Percentiles rank a stretch among this genome's conserved stretches.
These are phyloP conservation scores for Metschnikowia vanudenii DNA, from an alignment of 805 yeast species.

Conservation along the genomic window DNA sequence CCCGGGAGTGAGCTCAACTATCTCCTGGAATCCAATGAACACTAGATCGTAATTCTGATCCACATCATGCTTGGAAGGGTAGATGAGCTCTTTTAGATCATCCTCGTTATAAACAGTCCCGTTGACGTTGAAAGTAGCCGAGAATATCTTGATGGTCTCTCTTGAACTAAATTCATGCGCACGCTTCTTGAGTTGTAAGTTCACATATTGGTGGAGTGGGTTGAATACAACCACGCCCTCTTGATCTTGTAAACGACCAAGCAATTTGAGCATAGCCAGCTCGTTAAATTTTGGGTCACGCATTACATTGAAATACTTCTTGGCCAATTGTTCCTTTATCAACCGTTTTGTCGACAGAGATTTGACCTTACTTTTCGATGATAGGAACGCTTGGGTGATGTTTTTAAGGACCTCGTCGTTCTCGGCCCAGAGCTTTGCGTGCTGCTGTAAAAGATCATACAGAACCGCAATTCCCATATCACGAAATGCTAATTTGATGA, in stretches of 20 bases:
- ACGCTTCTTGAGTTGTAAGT: conserved; percentile 39
- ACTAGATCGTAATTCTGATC: conserved; percentile 61
- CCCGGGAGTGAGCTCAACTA: conserved; percentile 77
- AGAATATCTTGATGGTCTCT: conserved; percentile 42
- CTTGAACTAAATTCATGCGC: conserved; percentile 39
- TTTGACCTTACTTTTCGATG: conserved; percentile 40
- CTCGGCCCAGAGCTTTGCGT: conserved; percentile 47
- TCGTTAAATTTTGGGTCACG: conserved; percentile 40
- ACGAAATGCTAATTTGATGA: conserved; percentile 45
- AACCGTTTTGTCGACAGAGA: conserved; percentile 42
- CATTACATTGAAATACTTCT: conserved; percentile 42
- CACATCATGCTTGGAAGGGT: conserved; percentile 36
- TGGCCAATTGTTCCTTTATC: conserved; percentile 36
- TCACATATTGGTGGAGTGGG: conserved; percentile 55
- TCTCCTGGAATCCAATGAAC: conserved; percentile 85
- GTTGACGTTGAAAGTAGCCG: conserved; percentile 56
- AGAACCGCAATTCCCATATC: conserved; percentile 38
- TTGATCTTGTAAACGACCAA: conserved; percentile 50
- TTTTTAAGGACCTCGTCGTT: conserved; percentile 43
- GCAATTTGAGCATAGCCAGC: conserved; percentile 45
- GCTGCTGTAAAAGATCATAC: conserved; percentile 37
- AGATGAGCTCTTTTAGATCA: conserved; percentile 44
- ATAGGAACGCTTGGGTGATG: conserved; percentile 38
- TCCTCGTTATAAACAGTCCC: conserved; percentile 44
- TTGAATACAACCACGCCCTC: conserved; percentile 44